Base-by-base conservation (phyloP, 1,139 yeast species). In the Barnettozyma hawaiiensis region DNA sequence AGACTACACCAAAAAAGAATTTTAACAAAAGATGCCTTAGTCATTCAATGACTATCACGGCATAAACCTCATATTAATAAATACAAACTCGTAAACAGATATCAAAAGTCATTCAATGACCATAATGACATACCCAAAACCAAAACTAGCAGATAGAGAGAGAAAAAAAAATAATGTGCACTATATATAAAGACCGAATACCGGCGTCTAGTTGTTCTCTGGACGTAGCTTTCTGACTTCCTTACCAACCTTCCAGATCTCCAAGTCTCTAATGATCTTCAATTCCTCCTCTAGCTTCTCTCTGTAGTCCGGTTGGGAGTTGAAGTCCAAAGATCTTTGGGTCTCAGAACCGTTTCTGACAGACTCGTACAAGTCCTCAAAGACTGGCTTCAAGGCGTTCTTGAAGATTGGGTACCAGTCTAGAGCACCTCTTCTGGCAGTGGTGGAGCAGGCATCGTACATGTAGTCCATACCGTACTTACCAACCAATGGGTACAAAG, bases 391-490 rank as follows among this genome's bases (percentile, higher is more conserved):
- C 75, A 92, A 81, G 65, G 97, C 97, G 62, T 86, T 94, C 82
- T 89, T 89, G 87, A 92, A 92, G 71, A 82, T 75, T 72, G 97
- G 98, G 80, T 92, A 90, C 98, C 98, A 92, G 79, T 92, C 98
- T 64, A 92, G 81, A 66, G 98, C 98, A 80, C 98, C 98, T 78
- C 98, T 89, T 81, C 97, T 87, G 62, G 98, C 98, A 60, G 98
- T 92, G 67, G 98, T 92, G 58, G 98, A 92, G 76, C 98, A 92
- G 62, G 98, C 98, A 67, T 90, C 97, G 82, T 92, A 92, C 98
- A 92, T 92, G 92, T 92, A 92, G 76, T 92, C 98, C 98, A 92
- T 92, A 77, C 98, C 98, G 80, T 92, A 85, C 75, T 86, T 87
- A 73, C 98, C 98, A 62, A 92, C 73, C 78, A 92, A 83, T 73